These are phyloP conservation scores for Stachybotrys echinatus DNA, from an alignment of 2,329 filamentous ascomycete species.

Conservation along the genomic window DNA sequence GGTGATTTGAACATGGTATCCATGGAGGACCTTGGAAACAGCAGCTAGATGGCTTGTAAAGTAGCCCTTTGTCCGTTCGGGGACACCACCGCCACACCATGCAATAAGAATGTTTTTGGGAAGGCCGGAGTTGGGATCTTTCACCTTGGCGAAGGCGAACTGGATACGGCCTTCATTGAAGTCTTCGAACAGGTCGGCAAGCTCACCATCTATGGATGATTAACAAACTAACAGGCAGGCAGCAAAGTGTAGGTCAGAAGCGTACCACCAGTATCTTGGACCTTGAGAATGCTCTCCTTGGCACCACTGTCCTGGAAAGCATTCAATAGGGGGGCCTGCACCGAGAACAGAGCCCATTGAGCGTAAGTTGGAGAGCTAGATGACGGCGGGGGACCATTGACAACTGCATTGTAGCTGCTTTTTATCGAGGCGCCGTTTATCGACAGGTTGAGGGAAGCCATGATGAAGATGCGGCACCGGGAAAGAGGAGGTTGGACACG, in stretches of 20 bases:
- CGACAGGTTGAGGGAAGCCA: conserved; percentile 78
- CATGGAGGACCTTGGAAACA: conserved; percentile 88
- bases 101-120: conserved; percentile 92
- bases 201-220: conserved; percentile 68
- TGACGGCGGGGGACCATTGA: conserved; percentile 45
- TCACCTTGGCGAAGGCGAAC: conserved; percentile 95
- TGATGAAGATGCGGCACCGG: conserved; percentile 29
- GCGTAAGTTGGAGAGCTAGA: conserved; percentile 73
- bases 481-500: conserved; percentile 13
- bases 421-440: conserved; percentile 79
- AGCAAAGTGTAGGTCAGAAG: not conserved
- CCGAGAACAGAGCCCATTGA: conserved; percentile 92
- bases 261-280: conserved; percentile 82
- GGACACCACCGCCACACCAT: conserved; percentile 96
- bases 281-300: conserved; percentile 94
- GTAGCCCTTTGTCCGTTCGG: conserved; percentile 97
- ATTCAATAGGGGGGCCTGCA: conserved; percentile 85
- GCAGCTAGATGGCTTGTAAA: conserved; percentile 91
- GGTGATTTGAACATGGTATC: conserved; percentile 96
- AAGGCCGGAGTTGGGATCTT: conserved; percentile 83
- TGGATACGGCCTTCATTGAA: conserved; percentile 96
- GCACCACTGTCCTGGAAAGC: conserved; percentile 81
- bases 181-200: conserved; percentile 85
- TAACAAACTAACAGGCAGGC: conserved; percentile 12
- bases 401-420: conserved; percentile 64